Base-by-base conservation (phyloP, 1,139 yeast species). In the Yamadazyma epiphylla region DNA sequence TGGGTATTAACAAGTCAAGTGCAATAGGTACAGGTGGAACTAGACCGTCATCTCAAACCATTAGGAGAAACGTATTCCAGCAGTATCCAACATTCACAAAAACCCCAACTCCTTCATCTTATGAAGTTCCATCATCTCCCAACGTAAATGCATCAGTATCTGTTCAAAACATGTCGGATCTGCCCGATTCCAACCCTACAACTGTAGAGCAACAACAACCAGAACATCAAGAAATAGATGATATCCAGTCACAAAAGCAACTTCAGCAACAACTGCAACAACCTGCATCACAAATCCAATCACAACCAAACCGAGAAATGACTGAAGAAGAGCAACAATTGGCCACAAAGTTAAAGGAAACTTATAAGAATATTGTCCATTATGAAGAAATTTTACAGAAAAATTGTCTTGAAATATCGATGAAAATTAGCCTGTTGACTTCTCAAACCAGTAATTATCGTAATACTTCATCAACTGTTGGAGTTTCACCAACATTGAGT, bases 351-450 rank as follows among this genome's bases (percentile, higher is more conserved):
- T 53, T 81, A 19, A 86, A 82, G 50, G 88, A 81, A 46, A 80
- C 87, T 5, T 82, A 81, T 51, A 80, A 80, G 45, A 66, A 74
- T 33, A 81, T 82, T 29, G 79, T 81, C 31, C 75, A 74, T 41
- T 70, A 71, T 42, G 89, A 81, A 57, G 79, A 78, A 37, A 74
- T 77, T 35, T 76, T 81, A 14, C 89, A 81, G 49, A 80, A 79
- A 41, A 77, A 78, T 38, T 81, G 80, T 53, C 63, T 74, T 13
- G 79, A 73, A 31, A 58, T 74, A 22, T 70, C 76, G 30, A 58
- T 69, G 39, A 68, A 73, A 39, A 60, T 75, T 55, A n/a, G n/a
- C n/a, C n/a, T n/a, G n/a, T n/a, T n/a, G n/a, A n/a, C n/a, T n/a
- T 63, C 69, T 58, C 66, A 74, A 51, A 51, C 63, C 49, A 53